A percentile compares a stretch with the other conserved stretches of the same genome.
Conservation (phyloP, 306 rosid species). For the Corylus americana region DNA sequence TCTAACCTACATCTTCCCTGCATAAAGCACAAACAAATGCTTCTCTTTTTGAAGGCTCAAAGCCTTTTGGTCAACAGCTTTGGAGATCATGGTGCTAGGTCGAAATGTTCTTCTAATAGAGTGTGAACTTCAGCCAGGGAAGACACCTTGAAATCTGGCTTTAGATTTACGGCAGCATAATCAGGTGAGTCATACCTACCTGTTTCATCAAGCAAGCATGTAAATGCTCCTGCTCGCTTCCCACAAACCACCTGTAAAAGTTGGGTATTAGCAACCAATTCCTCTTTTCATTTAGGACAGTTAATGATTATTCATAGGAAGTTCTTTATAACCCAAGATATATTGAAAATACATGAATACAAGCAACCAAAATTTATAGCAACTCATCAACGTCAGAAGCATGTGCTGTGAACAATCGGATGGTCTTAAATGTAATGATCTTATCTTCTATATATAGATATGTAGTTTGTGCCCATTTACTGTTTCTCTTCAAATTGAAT, state of each 20-base stretch:
- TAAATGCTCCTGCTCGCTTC: slow-evolving; percentile 78
- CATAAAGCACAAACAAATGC: slow-evolving; percentile 19
- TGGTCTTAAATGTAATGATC: background rate
- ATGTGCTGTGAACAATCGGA: background rate
- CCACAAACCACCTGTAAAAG: slow-evolving; percentile 74
- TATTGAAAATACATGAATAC: background rate
- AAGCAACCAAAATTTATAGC: slow-evolving; percentile 1
- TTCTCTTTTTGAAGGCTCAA: background rate
- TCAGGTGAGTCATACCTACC: slow-evolving; percentile 69
- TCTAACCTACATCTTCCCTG: background rate
- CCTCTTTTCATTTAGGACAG: background rate
- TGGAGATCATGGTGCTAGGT: slow-evolving; percentile 57
- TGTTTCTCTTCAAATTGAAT: background rate
- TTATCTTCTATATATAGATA: background rate
- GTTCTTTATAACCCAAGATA: background rate
- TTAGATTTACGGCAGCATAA: slow-evolving; percentile 41
- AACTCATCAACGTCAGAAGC: background rate
- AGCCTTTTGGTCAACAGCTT: background rate
- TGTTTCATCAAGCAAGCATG: slow-evolving; percentile 85
- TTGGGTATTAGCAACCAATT: slow-evolving; percentile 11
- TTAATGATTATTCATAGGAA: background rate
- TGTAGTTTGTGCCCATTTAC: background rate
- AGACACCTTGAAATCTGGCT: slow-evolving; percentile 86
- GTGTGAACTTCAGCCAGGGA: slow-evolving; percentile 65
- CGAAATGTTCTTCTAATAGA: slow-evolving; percentile 63